Evolutionary conservation across 2,329 filamentous ascomycete species (phyloP), one percentile per base, ranked within the genome.

Genomic region (Talaromyces atroroseus): DNA sequence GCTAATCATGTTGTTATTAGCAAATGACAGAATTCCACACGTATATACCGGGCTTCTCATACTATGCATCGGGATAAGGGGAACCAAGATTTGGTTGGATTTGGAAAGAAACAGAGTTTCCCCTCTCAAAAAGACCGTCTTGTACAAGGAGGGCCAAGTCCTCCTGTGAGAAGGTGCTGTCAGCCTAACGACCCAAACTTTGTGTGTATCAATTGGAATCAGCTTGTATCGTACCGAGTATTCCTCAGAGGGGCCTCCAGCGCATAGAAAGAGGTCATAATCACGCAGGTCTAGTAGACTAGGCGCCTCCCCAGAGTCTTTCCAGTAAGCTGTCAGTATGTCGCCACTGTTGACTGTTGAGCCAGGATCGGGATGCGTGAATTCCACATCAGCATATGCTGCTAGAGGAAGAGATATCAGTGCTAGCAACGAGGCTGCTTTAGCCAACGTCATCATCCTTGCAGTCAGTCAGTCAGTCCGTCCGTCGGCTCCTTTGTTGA

Each of bases 191-290:
- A 11, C 2, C n/a, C 24, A 29, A 29, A 7, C 11, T 18, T 38
- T 23, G 20, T 59, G 38, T 42, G 26, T 53, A 46, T 53, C 40
- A n/a, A 20, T 1, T 8, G 32, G 23, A 12, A 48, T 24, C 38
- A 49, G 45, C 58, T 44, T n/a, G 40, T 34, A 6, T 45, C 63
- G 58, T 69, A 82, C 77, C 73, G 78, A 74, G 58, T 73, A 72
- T 54, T 68, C 71, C 18, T 69, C 72, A 2, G 74, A 70, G 65
- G 85, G 82, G 47, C 83, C 82, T 54, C 85, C 85, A 6, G 82
- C 80, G 64, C 82, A 82, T 21, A 88, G 72, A 61, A 80, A 81
- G 49, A 88, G 68, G 59, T 81, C 74, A 67, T 84, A 88, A 18
- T 76, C 74, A 2, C 71, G 67, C 44, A 85, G 72, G 56, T 80